A percentile compares a stretch with the other conserved stretches of the same genome.
phyloP scores from a whole-genome alignment of 176 grass and related monocot species.

The Areca catechu region DNA sequence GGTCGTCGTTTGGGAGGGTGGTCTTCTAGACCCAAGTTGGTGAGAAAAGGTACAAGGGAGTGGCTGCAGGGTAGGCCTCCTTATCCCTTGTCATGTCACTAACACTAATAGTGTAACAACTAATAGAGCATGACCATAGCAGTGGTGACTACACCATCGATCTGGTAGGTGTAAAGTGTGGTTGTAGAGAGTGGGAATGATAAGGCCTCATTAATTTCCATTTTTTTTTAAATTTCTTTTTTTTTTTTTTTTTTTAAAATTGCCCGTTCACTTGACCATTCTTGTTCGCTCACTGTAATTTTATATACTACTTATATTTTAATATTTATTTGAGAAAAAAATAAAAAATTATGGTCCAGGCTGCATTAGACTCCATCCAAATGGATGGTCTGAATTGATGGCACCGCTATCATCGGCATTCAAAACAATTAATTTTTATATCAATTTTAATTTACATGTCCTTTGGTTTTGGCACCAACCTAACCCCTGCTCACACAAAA shows the following conservation, averaged over 20 bases:
- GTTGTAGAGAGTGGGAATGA: slow-evolving; percentile 20
- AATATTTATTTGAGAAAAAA: not conserved
- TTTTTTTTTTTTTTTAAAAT: too few relatives aligned
- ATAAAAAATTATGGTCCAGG: too few relatives aligned
- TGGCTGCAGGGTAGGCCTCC: slow-evolving; percentile 46
- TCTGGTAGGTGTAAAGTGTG: slow-evolving; percentile 76
- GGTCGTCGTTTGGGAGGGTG: slow-evolving; percentile 3
- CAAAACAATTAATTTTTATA: too few relatives aligned
- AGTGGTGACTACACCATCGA: slow-evolving; percentile 7
- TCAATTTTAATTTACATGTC: too few relatives aligned
- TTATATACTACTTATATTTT: slow-evolving; percentile 17
- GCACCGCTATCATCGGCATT: too few relatives aligned
- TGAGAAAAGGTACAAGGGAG: slow-evolving; percentile 30
- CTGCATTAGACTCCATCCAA: too few relatives aligned
- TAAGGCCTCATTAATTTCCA: slow-evolving; percentile 9
- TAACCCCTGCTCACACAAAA: too few relatives aligned
- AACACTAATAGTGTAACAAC: slow-evolving; percentile 21
- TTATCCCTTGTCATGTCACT: slow-evolving; percentile 32
- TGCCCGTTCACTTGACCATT: slow-evolving; percentile 8
- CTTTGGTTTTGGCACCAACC: too few relatives aligned
- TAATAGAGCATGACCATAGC: not conserved
- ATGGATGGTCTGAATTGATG: too few relatives aligned
- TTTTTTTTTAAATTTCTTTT: too few relatives aligned
- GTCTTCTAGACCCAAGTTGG: slow-evolving; percentile 67
- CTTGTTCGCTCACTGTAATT: slow-evolving; percentile 16